Evolutionary conservation across 139 green algal genomes (phyloP).

Genomic region (Limnomonas spitsbergensis): DNA sequence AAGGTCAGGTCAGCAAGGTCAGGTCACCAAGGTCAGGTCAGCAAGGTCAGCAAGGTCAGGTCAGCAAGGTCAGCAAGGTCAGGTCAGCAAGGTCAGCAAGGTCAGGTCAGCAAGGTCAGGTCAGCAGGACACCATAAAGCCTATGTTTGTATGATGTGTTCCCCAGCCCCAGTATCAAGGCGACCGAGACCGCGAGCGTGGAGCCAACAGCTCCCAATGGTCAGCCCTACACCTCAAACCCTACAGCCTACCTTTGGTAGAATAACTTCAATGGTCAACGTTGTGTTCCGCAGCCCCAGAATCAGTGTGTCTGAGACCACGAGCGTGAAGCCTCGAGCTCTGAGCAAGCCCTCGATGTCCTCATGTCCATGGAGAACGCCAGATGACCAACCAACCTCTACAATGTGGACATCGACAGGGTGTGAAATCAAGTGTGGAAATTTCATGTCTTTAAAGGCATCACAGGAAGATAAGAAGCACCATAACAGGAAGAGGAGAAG

Average conservation of each 20-base stretch:
- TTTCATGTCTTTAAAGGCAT: too few species aligned
- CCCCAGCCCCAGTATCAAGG: not conserved
- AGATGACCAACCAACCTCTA: slow-evolving; percentile 1
- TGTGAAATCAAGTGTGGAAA: too few species aligned
- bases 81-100: not conserved
- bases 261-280: not conserved
- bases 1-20: too few species aligned
- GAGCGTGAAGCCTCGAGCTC: not conserved
- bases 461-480: too few species aligned
- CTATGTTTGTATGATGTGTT: not conserved
- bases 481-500: too few species aligned
- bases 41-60: not conserved
- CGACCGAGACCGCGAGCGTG: not conserved
- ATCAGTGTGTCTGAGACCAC: not conserved
- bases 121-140: not conserved
- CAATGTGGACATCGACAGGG: not conserved
- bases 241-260: slow-evolving; percentile 3
- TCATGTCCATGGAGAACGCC: not conserved
- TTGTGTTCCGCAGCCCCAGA: not conserved
- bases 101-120: not conserved
- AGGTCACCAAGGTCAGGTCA: too few species aligned
- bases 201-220: too few species aligned
- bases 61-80: not conserved
- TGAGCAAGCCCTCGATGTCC: not conserved
- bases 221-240: not conserved